Evolutionary conservation across 805 yeast genomes (phyloP), one percentile per base, ranked within the genome.

Genomic region (Saturnispora sekii): DNA sequence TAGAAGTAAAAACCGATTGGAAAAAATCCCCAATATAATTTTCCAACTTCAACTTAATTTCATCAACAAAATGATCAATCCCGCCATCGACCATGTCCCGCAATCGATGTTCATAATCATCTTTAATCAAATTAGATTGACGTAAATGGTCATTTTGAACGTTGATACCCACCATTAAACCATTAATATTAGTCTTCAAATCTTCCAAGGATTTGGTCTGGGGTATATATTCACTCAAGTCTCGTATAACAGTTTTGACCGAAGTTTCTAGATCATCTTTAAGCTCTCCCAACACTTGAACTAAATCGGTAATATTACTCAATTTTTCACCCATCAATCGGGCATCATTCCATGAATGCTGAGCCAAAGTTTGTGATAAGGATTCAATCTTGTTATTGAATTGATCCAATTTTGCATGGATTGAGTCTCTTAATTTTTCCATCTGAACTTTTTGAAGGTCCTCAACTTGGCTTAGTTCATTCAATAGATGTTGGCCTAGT

Each of bases 401-500:
- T 6, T 21, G 26, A 21, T 21, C 26, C 26, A 21, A 21, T 21
- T 21, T 21, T 21, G 26, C 26, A 5, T 21, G 26, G 26, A 21
- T 21, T 2, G 26, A 21, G 26, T 21, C 26, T 21, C 26, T 21
- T 5, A 21, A 21, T 6, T 21, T 21, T 21, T 3, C 26, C 26
- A 5, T 5, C 8, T 21, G 26, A 8, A 5, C 6, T 21, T 5
- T n/a, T 15, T 44, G 45, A 7, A 32, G n/a, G 21, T 49, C 39
- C 21, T 43, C n/a, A 9, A 41, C 29, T 2, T 8, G 16, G 2
- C 3, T 30, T 17, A 45, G 26, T 16, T 40, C 26, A 3, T 43
- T 35, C 16, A 32, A 45, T 10, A 48, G 33, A 5, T 29, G 37
- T 17, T 39, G 14, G 14, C 38, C 44, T 9, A 45, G 6, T 21